phyloP scores from a whole-genome alignment of 805 yeast species.

The Kodamaea leandrae region DNA sequence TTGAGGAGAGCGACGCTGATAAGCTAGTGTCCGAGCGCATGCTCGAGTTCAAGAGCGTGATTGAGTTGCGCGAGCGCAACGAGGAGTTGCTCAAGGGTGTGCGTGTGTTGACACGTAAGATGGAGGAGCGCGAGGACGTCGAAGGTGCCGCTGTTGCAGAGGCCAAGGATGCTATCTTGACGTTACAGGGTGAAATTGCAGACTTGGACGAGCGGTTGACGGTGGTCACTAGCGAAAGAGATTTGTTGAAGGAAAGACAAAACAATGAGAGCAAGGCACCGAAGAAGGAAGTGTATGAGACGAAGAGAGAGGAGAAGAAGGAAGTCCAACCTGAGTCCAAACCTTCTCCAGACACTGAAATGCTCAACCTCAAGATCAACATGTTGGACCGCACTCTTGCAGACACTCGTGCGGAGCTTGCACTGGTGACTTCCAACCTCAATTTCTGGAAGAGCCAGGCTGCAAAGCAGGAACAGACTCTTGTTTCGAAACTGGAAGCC shows the following conservation, averaged over 20 bases:
- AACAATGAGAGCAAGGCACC: no score
- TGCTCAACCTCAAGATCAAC: constrained; percentile 16
- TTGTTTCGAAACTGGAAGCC: constrained; percentile 44
- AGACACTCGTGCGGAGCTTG: constrained; percentile 27
- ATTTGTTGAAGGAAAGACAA: constrained; percentile 21
- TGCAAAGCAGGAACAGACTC: constrained; percentile 35
- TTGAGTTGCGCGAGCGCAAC: constrained; percentile 72
- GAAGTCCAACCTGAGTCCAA: background rate
- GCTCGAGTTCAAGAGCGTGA: constrained; percentile 62
- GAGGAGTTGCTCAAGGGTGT: constrained; percentile 66
- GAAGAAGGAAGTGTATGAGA: background rate
- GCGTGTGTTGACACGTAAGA: constrained; percentile 65
- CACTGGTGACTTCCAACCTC: constrained; percentile 27
- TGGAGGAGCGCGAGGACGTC: constrained; percentile 40
- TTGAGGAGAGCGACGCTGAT: constrained; percentile 64
- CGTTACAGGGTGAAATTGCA: constrained; percentile 58
- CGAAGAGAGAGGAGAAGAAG: background rate
- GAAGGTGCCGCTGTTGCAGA: constrained; percentile 54
- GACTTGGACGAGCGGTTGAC: constrained; percentile 50
- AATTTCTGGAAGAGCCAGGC: constrained; percentile 42
- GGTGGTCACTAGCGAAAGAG: constrained; percentile 64
- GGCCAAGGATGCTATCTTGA: constrained; percentile 66
- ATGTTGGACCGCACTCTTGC: constrained; percentile 38
- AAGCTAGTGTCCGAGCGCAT: constrained; percentile 68
- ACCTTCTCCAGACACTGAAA: background rate